Conservation (phyloP, 1,139 yeast species). For the Trichomonascaceae sp. region DNA sequence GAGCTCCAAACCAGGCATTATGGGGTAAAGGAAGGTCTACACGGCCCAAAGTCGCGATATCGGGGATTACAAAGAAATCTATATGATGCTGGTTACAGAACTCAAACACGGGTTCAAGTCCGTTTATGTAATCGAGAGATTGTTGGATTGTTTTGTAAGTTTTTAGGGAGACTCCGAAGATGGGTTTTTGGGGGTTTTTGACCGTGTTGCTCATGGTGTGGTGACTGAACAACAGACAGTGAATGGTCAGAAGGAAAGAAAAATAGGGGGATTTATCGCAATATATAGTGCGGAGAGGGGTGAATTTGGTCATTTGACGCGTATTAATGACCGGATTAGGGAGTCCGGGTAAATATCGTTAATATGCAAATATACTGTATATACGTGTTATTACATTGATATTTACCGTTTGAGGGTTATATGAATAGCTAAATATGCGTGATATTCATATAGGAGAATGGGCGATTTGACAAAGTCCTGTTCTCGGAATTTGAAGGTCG, state of each 20-base stretch:
- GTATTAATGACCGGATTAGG: background rate
- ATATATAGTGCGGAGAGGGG: background rate
- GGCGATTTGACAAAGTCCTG: too few relatives aligned
- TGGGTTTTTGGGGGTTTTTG: constrained; percentile 3
- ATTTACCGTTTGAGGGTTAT: too few relatives aligned
- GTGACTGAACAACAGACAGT: constrained; percentile 26
- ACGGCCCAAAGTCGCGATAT: constrained; percentile 20
- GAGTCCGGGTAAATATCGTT: background rate
- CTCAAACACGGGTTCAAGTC: constrained; percentile 12
- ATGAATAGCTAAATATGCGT: too few relatives aligned
- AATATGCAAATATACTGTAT: too few relatives aligned
- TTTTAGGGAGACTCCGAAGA: constrained; percentile 22
- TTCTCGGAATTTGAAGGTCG: too few relatives aligned
- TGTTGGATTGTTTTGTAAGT: constrained; percentile 18
- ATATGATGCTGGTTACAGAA: constrained; percentile 12
- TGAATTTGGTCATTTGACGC: background rate
- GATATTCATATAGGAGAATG: too few relatives aligned
- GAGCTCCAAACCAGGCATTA: constrained; percentile 50
- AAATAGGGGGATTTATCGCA: background rate
- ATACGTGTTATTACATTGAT: too few relatives aligned
- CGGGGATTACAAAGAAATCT: constrained; percentile 25
- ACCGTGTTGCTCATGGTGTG: background rate
- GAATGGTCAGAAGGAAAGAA: constrained; percentile 47
- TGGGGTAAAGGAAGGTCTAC: constrained; percentile 8
- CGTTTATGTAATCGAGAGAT: constrained; percentile 14